These are phyloP conservation scores for Fusarium humuli DNA, from an alignment of 2,329 filamentous ascomycete species.

Conservation along the genomic window DNA sequence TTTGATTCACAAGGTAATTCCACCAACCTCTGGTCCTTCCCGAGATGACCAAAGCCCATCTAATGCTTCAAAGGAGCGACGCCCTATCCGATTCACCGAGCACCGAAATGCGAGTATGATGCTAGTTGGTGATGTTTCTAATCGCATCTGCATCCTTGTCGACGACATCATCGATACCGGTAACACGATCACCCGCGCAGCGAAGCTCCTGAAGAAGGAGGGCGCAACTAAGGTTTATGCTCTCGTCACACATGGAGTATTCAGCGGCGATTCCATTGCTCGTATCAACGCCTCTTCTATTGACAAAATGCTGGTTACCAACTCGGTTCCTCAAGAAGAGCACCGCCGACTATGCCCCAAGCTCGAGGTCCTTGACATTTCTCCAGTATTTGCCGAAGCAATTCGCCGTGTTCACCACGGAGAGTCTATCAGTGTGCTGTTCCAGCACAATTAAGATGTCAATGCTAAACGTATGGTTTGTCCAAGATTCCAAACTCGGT, in stretches of 20 bases:
- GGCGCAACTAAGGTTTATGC: constrained; percentile 93
- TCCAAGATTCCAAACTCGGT: constrained; percentile 20
- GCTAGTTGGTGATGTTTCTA: constrained; percentile 87
- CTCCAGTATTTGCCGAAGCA: constrained; percentile 92
- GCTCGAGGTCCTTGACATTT: constrained; percentile 89
- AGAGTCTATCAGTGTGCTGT: constrained; percentile 96
- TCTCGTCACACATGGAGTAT: constrained; percentile 91
- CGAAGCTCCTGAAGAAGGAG: constrained; percentile 96
- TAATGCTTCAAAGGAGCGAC: constrained; percentile 74
- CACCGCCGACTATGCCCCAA: constrained; percentile 84
- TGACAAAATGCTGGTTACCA: constrained; percentile 95
- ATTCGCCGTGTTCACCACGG: constrained; percentile 97
- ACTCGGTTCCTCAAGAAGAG: constrained; percentile 90
- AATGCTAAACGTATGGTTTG: constrained; percentile 23
- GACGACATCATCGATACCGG: constrained; percentile 96
- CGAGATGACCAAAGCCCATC: constrained; percentile 52
- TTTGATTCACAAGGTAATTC: constrained; percentile 88
- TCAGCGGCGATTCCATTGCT: constrained; percentile 94
- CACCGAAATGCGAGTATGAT: constrained; percentile 95
- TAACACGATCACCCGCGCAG: constrained; percentile 95
- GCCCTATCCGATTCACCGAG: constrained; percentile 87
- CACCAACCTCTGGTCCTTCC: constrained; percentile 37
- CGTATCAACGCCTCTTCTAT: constrained; percentile 93
- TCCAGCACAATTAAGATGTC: constrained; percentile 58
- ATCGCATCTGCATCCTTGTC: constrained; percentile 87